phyloP scores from a whole-genome alignment of 164 flowering plant species.

The Vitis vinifera region ASM3070453v1 NC_081822.1:2713501-2714000 shows the following conservation, averaged over 20 bases:
- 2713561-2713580: too few relatives aligned
- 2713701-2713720: too few relatives aligned
- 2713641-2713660: too few relatives aligned
- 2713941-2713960: neutral
- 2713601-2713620: too few relatives aligned
- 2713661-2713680: too few relatives aligned
- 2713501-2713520: too few relatives aligned
- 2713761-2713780: constrained; percentile 38
- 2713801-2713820: constrained; percentile 81
- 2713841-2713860: constrained; percentile 74
- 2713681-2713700: too few relatives aligned
- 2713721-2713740: neutral
- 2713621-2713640: too few relatives aligned
- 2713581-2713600: too few relatives aligned
- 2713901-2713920: neutral
- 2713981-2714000: neutral
- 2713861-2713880: constrained; percentile 47
- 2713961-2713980: neutral
- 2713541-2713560: too few relatives aligned
- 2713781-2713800: constrained; percentile 79
- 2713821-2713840: constrained; percentile 71
- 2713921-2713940: neutral
- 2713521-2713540: too few relatives aligned
- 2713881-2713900: neutral
- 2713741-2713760: neutral